Conservation (phyloP, 1,284 basidiomycete species). For the Ganoderma meredithae region DNA sequence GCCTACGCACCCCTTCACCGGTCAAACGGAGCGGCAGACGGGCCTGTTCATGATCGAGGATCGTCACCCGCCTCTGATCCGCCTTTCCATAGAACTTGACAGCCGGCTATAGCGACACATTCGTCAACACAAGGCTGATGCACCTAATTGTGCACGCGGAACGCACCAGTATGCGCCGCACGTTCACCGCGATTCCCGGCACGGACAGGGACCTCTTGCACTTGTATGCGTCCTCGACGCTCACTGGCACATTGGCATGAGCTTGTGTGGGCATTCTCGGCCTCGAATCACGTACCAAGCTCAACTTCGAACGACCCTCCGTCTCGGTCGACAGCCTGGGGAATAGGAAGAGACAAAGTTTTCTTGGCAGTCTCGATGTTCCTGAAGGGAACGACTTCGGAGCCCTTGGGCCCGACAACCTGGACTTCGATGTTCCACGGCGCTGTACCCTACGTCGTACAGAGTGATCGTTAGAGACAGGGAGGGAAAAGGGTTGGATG, state of each 20-base stretch:
- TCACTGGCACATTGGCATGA: slow-evolving; percentile 54
- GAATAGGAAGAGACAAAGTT: slow-evolving; percentile 72
- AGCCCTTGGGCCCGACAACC: slow-evolving; percentile 71
- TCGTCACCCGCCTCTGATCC: slow-evolving; percentile 62
- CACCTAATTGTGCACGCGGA: background rate
- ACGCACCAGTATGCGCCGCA: slow-evolving; percentile 82
- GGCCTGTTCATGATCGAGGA: slow-evolving; percentile 81
- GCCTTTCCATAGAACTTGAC: slow-evolving; percentile 82
- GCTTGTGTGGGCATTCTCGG: background rate
- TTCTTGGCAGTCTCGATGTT: slow-evolving; percentile 64
- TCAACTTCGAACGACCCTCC: slow-evolving; percentile 87
- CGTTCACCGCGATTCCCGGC: slow-evolving; percentile 86
- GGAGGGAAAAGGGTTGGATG: background rate
- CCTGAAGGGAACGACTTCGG: slow-evolving; percentile 63
- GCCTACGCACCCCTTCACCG: slow-evolving; percentile 77
- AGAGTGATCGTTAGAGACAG: background rate
- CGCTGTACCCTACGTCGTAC: slow-evolving; percentile 72
- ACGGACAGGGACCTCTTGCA: slow-evolving; percentile 84
- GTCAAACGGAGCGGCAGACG: slow-evolving; percentile 84
- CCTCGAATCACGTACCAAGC: slow-evolving; percentile 57
- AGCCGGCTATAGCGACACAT: slow-evolving; percentile 66
- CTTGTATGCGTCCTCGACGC: slow-evolving; percentile 88
- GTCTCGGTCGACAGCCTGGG: slow-evolving; percentile 67
- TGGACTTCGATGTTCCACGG: slow-evolving; percentile 89
- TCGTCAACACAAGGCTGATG: background rate